A percentile compares a stretch with the other conserved stretches of the same genome.
Conservation (phyloP, 352 stramenopile genomes). For the Phytophthora vignae region DNA sequence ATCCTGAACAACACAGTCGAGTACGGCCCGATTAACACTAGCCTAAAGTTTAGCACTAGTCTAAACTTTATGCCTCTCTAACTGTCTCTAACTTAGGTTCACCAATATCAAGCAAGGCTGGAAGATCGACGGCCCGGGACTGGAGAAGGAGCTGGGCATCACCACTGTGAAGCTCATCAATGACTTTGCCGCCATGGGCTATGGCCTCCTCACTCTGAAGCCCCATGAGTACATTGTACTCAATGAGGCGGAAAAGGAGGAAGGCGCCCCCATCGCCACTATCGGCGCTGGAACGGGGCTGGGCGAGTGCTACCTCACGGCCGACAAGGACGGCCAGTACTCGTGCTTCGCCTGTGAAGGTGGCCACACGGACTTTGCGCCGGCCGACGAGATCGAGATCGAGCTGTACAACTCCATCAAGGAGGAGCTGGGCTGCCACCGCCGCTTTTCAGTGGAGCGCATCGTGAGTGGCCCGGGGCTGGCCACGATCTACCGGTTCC, state of each 20-base stretch:
- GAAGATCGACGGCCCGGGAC: slow-evolving; percentile 86
- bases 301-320: slow-evolving; percentile 96
- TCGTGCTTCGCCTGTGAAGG: slow-evolving; percentile 94
- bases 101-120: slow-evolving; percentile 95
- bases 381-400: slow-evolving; percentile 89
- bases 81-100: slow-evolving; percentile 59
- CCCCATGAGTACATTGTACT: slow-evolving; percentile 92
- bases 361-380: slow-evolving; percentile 96
- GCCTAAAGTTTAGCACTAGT: slow-evolving; percentile 1
- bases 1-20: slow-evolving; percentile 87
- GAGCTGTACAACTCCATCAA: slow-evolving; percentile 87
- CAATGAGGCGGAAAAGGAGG: slow-evolving; percentile 76
- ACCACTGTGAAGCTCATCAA: slow-evolving; percentile 94
- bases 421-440: slow-evolving; percentile 83
- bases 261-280: slow-evolving; percentile 93
- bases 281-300: slow-evolving; percentile 97
- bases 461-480: slow-evolving; percentile 96
- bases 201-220: slow-evolving; percentile 96
- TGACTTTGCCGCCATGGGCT: slow-evolving; percentile 98
- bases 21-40: slow-evolving; percentile 33
- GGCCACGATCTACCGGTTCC: slow-evolving; percentile 97
- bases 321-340: slow-evolving; percentile 85
- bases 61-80: slow-evolving; percentile 4
- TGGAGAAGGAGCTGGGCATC: slow-evolving; percentile 88
- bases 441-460: slow-evolving; percentile 96